These are phyloP conservation scores for Moricandia arvensis DNA, from an alignment of 345 rosid species.

Conservation along the genomic window DNA sequence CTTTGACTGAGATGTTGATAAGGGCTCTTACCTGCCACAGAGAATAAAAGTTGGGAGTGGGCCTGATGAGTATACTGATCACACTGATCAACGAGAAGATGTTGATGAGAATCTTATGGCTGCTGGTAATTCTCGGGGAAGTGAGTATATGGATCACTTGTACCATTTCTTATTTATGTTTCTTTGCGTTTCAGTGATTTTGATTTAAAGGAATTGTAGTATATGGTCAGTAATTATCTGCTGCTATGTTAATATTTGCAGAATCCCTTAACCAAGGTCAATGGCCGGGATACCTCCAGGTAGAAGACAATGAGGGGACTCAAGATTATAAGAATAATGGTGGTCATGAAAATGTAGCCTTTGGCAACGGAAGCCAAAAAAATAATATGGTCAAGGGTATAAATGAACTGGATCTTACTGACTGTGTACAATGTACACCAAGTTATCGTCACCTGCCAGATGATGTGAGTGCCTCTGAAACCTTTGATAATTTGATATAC, in stretches of 20 bases:
- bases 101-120: constrained; percentile 65
- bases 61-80: constrained; percentile 45
- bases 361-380: constrained; percentile 52
- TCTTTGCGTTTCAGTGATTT: background rate
- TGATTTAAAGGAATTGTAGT: background rate
- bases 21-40: constrained; percentile 56
- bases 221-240: background rate
- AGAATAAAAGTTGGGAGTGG: constrained; percentile 45
- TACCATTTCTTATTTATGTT: background rate
- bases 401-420: constrained; percentile 88
- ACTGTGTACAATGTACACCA: constrained; percentile 89
- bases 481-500: background rate
- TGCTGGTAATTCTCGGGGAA: constrained; percentile 60
- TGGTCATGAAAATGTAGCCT: constrained; percentile 46
- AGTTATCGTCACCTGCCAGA: constrained; percentile 93
- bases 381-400: constrained; percentile 73
- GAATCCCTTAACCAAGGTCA: constrained; percentile 64
- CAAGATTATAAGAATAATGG: no score
- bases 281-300: constrained; percentile 56
- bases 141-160: constrained; percentile 50
- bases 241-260: constrained; percentile 35
- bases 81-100: constrained; percentile 59
- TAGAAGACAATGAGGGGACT: constrained; percentile 55
- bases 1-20: constrained; percentile 59
- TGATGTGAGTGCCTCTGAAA: constrained; percentile 50